Evolutionary conservation across 139 green algal species (phyloP).

Genomic region (Eudorina sp.): DNA sequence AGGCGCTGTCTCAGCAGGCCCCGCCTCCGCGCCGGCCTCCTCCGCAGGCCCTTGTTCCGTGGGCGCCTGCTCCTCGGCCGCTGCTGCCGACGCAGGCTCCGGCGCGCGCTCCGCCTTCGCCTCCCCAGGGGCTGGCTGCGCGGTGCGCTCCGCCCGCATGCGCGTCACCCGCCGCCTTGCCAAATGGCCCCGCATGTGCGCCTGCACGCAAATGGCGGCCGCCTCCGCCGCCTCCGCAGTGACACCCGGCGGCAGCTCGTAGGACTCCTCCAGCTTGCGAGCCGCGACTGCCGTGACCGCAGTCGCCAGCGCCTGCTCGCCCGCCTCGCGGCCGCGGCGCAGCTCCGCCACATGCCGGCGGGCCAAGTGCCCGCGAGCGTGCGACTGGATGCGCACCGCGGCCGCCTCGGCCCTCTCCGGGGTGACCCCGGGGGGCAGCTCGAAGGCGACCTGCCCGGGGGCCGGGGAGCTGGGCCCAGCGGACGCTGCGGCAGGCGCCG

Average conservation of each 20-base stretch:
- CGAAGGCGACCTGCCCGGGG: neutral
- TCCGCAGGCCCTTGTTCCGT: neutral
- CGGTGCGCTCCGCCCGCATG: neutral
- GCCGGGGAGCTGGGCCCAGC: neutral
- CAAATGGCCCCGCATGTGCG: constrained; percentile 28
- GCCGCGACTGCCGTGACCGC: neutral
- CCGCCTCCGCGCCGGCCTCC: neutral
- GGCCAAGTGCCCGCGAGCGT: constrained; percentile 1
- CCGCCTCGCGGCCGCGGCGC: neutral
- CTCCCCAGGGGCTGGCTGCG: no score
- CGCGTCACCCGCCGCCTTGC: neutral
- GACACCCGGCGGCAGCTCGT: neutral
- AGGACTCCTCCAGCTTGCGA: neutral
- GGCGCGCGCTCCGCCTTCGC: neutral
- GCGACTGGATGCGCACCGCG: constrained; percentile 1
- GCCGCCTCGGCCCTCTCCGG: constrained; percentile 7
- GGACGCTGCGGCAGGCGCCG: neutral
- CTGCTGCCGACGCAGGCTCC: neutral
- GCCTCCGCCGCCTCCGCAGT: neutral
- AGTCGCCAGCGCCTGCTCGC: constrained; percentile 1
- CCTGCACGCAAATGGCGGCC: neutral
- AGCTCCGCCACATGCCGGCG: constrained; percentile 1
- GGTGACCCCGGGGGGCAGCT: neutral
- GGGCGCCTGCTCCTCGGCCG: neutral
- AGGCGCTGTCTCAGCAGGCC: neutral